Evolutionary conservation across 2,329 filamentous ascomycete genomes (phyloP), one percentile per base, ranked within the genome.

Genomic region (Chrysoporthe puriensis): DNA sequence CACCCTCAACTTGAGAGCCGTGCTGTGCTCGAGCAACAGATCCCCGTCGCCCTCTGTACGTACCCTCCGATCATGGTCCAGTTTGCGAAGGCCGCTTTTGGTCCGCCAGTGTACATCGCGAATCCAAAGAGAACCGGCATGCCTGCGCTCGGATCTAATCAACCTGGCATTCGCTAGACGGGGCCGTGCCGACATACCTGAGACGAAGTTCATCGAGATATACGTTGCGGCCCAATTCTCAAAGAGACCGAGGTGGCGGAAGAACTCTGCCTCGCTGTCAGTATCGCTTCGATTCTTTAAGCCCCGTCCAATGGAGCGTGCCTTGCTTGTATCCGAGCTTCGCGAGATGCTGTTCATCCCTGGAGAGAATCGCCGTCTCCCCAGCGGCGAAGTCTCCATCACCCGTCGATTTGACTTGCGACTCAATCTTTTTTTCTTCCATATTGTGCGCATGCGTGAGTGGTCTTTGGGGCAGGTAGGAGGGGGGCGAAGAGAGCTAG

Each of bases 61-160:
- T 66, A 66, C 63, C 76, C 77, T 40, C 77, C 78, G 40, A 79
- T 74, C 75, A 79, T 78, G 2, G 76, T 78, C 78, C 77, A 80
- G 62, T 79, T 80, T 9, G 75, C 73, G 66, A 80, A 79, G 1
- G 78, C 78, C 42, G 78, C 73, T 61, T 75, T 72, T 1, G 79
- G 77, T 3, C 79, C 78, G 1, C 78, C 79, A 3, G 76, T 78
- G 61, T 78, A 78, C 78, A 80, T 79, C 21, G 77, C 73, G 66
- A 71, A 80, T 11, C 77, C 77, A 50, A 80, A 80, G 0, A 80
- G 72, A 4, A 80, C 77, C 8, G 78, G 77, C 21, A 80, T 78
- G n/a, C 78, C 78, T 36, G 71, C 74, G 16, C 3, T 62, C 44
- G 32, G n/a, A 7, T 62, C 11, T 14, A 40, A 9, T 48, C 21